Evolutionary conservation across 2,329 filamentous ascomycete genomes (phyloP), one percentile per base, ranked within the genome.

Genomic region (Rhinocladiella mackenziei): DNA sequence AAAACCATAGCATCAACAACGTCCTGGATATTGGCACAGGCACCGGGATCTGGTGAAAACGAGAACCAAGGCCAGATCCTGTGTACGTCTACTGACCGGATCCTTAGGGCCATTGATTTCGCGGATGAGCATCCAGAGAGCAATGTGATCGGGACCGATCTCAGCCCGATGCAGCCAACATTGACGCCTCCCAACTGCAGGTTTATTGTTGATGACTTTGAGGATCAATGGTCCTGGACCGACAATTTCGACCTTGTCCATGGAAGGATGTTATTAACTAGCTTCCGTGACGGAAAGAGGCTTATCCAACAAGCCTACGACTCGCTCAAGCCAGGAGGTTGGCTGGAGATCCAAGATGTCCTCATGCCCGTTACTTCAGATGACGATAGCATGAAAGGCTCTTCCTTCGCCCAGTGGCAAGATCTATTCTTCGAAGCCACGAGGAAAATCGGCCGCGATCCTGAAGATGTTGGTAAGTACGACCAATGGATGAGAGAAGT

Each of bases 201-300:
- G 19, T 78, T 78, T 51, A 63, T 76, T 55, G 67, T 80, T 7
- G 77, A 80, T 44, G 77, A 80, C 49, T 68, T 75, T 14, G 76
- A 80, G 59, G 70, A 69, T 44, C 65, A 68, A 2, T 81, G 77
- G 77, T 58, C 78, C n/a, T 70, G 77, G 48, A 70, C 20, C 10
- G 20, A 77, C 45, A 68, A 74, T 40, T 81, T 80, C 40, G 77
- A 81, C 57, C 79, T 77, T 46, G 71, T 82, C 46, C 59, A 62
- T 39, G 47, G 51, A 5, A 55, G 61, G 19, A 40, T 49, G n/a
- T 36, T 61, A 5, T 44, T 46, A 2, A 57, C 53, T 5, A 50
- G 51, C 39, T 33, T 62, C 15, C 46, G 44, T 5, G 46, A 59
- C 39, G 60, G 56, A 55, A 47, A 47, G 8, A 36, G 20, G 14